Base-by-base conservation (phyloP, 108 stramenopile species). In the Nitzschia inconspicua region DNA sequence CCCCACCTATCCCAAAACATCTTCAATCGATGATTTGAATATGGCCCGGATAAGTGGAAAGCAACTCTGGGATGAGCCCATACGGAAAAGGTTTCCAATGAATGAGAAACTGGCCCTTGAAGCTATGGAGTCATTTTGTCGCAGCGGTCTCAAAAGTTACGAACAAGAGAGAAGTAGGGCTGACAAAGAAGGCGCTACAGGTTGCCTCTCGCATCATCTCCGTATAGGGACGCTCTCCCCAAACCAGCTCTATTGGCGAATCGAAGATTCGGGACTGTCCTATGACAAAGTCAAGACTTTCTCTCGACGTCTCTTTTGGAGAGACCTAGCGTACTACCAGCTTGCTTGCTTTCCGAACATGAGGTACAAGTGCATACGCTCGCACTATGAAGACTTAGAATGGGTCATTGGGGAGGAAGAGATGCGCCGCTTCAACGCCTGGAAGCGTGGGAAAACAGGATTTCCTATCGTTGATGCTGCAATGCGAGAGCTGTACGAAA, bases 401-500 rank as follows among this genome's bases (percentile, higher is more conserved):
- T 75, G 74, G 74, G 68, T 70, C 9, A 35, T 48, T 8, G 62
- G 57, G 16, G 57, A 56, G 11, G 72, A 69, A 57, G 72, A 64
- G 32, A 29, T 46, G 16, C 43, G 69, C 3, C 63, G 66, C 8
- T 62, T 83, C 20, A 42, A 70, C 2, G 66, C 76, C 8, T 92
- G 90, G 90, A 74, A 78, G 34, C 53, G 47, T 31, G 93, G 90
- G 0, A 64, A 35, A 27, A 95, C 93, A 5, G 93, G 93, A 30
- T 80, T 63, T 64, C 93, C 93, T 20, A 64, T 91, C 40, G 79
- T 94, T 25, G 93, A 94, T 70, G 93, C 86, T 24, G 86, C 84
- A 48, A 94, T 91, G 93, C 68, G 89, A 13, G 94, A 95, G 60
- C 68, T 95, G 4, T 65, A 59, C 19, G 65, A 61, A 16, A 91